A percentile compares a stretch with the other conserved stretches of the same genome.
These are phyloP conservation scores for Hanseniaspora taiwanica DNA, from an alignment of 805 yeast genomes.

Conservation along the genomic window DNA sequence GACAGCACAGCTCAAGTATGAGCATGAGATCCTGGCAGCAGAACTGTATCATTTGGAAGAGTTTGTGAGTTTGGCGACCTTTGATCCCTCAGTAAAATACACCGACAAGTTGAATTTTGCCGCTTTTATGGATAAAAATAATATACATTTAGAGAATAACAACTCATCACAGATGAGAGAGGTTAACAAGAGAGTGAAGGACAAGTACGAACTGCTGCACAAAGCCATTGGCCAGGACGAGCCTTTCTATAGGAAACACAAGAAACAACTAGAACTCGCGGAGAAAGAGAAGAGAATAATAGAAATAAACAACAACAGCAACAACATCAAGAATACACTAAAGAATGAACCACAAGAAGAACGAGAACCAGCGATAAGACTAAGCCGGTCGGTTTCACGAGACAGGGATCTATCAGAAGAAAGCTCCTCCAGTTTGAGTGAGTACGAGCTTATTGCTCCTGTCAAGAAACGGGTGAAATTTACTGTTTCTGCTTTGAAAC, in stretches of 20 bases:
- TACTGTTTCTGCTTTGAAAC: slow-evolving; percentile 29
- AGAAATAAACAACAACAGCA: no score
- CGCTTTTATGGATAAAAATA: slow-evolving; percentile 22
- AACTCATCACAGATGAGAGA: no score
- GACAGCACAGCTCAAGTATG: slow-evolving; percentile 31
- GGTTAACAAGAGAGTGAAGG: no score
- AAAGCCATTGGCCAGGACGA: no score
- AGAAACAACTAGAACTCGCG: no score
- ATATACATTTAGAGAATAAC: slow-evolving; percentile 21
- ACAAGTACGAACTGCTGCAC: no score
- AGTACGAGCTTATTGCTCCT: slow-evolving; percentile 5
- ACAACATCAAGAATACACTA: no score
- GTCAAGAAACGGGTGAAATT: slow-evolving; percentile 14
- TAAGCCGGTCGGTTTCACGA: no score
- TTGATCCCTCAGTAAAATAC: slow-evolving; percentile 37
- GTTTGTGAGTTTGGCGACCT: slow-evolving; percentile 46
- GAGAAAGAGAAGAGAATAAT: no score
- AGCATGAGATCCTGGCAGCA: slow-evolving; percentile 37
- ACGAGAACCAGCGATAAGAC: neutral
- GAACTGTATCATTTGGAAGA: slow-evolving; percentile 53
- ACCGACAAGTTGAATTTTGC: slow-evolving; percentile 24
- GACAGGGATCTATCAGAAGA: no score
- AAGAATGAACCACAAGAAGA: no score
- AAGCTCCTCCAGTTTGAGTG: slow-evolving; percentile 11
- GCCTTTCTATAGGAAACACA: no score